phyloP scores from a whole-genome alignment of 164 flowering plant genomes.

The Magnolia kwangsiensis region DNA sequence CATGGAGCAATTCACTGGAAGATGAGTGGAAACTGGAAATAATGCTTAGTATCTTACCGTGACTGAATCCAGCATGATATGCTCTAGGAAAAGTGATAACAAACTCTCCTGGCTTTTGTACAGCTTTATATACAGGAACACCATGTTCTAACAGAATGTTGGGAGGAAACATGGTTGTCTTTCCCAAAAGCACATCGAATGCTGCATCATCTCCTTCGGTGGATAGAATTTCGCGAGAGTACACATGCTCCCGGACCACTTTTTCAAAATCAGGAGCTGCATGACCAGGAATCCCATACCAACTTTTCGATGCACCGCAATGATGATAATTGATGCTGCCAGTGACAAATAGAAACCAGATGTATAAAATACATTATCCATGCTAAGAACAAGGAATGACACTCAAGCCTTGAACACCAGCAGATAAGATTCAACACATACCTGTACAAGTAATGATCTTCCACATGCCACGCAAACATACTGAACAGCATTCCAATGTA shows the following conservation, averaged over 20 bases:
- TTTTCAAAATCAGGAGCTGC: conserved; percentile 87
- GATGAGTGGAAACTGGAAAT: neutral
- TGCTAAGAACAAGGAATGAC: neutral
- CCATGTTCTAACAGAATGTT: conserved; percentile 62
- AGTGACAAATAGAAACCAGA: conserved; percentile 1
- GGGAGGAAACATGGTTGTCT: conserved; percentile 97
- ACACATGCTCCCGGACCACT: conserved; percentile 83
- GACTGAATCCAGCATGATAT: conserved; percentile 98
- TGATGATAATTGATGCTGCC: conserved; percentile 95
- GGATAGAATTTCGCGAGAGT: conserved; percentile 61
- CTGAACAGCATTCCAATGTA: conserved; percentile 99
- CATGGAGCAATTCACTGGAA: neutral
- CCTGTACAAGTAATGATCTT: conserved; percentile 98
- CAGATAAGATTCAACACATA: conserved; percentile 18
- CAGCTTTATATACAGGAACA: conserved; percentile 89
- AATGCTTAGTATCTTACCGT: conserved; percentile 51
- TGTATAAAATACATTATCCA: neutral
- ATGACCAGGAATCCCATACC: conserved; percentile 97
- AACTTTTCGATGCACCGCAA: conserved; percentile 97
- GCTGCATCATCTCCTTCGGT: conserved; percentile 84
- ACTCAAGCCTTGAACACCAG: neutral
- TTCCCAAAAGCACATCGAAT: conserved; percentile 88
- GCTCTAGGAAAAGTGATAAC: conserved; percentile 92
- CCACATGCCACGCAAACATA: conserved; percentile 99
- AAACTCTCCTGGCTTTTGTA: conserved; percentile 95